These are phyloP conservation scores for Aspergillus homomorphus DNA, from an alignment of 495 filamentous ascomycete genomes.

Conservation along the genomic window DNA sequence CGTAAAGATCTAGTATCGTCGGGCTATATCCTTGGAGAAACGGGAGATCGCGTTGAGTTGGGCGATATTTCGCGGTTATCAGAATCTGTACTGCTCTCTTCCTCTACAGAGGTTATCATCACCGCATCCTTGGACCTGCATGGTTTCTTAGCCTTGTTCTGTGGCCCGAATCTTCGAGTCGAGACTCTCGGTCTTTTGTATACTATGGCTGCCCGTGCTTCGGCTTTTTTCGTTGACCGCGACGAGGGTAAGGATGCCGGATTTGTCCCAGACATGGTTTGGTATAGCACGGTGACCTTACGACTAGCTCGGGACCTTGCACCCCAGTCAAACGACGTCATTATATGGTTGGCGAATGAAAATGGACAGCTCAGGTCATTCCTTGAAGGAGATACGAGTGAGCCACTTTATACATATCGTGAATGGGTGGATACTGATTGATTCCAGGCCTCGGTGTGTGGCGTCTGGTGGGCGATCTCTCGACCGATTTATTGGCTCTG, in stretches of 20 bases:
- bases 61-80: conserved; percentile 1
- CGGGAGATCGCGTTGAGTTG: background rate
- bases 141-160: conserved; percentile 16
- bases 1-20: conserved; percentile 10
- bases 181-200: conserved; percentile 22
- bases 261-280: conserved; percentile 18
- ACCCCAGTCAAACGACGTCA: conserved; percentile 18
- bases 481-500: conserved; percentile 21
- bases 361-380: conserved; percentile 15
- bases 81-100: conserved; percentile 10
- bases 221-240: conserved; percentile 6
- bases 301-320: conserved; percentile 21
- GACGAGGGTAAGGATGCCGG: conserved; percentile 6
- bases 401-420: conserved; percentile 6
- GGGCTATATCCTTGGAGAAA: conserved; percentile 7
- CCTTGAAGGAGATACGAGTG: conserved; percentile 23
- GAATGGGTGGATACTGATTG: conserved; percentile 3
- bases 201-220: conserved; percentile 19
- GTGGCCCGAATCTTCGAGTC: conserved; percentile 17
- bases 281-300: conserved; percentile 16
- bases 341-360: conserved; percentile 23
- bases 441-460: conserved; percentile 19
- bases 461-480: conserved; percentile 20
- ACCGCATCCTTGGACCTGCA: conserved; percentile 15
- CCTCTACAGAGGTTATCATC: conserved; percentile 14